Base-by-base conservation (phyloP, 345 rosid species). In the Eucalyptus curtisii region DNA sequence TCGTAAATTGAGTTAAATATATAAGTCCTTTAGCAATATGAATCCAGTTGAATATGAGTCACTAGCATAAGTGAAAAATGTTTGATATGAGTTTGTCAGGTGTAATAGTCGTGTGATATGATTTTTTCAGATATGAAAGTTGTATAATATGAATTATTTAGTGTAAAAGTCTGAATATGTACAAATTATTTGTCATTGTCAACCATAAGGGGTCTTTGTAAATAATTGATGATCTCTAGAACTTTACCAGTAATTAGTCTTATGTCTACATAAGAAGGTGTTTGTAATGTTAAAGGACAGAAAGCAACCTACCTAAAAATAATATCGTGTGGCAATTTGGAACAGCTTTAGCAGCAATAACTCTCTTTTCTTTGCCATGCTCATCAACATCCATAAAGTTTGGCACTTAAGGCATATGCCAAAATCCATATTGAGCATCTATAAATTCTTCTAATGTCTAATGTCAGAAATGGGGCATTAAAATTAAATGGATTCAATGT, bases 21-120 rank as follows among this genome's bases (percentile, higher is more conserved):
- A 19, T 52, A 52, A 52, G 7, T 52, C 10, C 57, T 52, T 52
- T 52, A 52, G 10, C 25, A 52, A 52, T 52, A 52, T 52, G 10
- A 19, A 52, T 52, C 0, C 0, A 52, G 24, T 7, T 19, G 2
- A 1, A 7, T 52, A 19, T 19, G 24, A 7, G 8, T 19, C 55
- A 1, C 3, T 52, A 52, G 10, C 9, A 19, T 7, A 52, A 20
- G 25, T 20, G 25, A 7, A 52, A 19, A 52, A 52, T 20, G 57
- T 20, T 10, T 19, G 25, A 20, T 52, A 52, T 52, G 57, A 52
- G 10, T 52, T 4, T 3, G 19, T 7, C 10, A 19, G 0, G 1
- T 52, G 61, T 55, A 10, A 24, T 9, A 55, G 13, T 55, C 3
- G 30, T 0, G 30, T 55, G 6, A 55, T 24, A 55, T 55, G 30